Evolutionary conservation across 345 rosid genomes (phyloP).

Genomic region (Pistacia atlantica): DNA sequence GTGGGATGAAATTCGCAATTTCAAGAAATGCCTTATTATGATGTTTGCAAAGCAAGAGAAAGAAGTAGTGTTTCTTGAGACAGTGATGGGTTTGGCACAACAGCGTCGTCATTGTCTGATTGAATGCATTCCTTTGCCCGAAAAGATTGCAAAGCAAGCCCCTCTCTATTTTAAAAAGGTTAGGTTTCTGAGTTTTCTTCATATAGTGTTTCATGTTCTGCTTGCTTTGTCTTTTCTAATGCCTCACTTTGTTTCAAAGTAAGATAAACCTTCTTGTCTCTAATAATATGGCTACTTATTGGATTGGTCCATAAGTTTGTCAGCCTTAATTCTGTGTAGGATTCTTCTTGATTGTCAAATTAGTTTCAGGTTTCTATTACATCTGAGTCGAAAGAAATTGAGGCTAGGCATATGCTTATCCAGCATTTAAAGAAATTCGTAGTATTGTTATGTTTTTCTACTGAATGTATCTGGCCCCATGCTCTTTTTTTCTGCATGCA

Average conservation of each 20-base stretch:
- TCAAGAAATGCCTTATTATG: slow-evolving; percentile 90
- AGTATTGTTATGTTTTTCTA: not conserved
- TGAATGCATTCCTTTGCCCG: slow-evolving; percentile 83
- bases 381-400: not conserved
- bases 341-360: not conserved
- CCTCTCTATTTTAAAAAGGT: slow-evolving; percentile 90
- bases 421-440: not conserved
- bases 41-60: slow-evolving; percentile 88
- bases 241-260: not conserved
- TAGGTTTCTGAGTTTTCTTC: slow-evolving; percentile 4
- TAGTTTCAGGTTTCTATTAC: not conserved
- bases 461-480: not conserved
- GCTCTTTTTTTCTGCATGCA: not conserved
- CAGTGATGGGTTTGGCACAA: slow-evolving; percentile 79
- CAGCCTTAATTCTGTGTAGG: not conserved
- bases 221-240: slow-evolving; percentile 2
- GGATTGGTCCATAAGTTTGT: not conserved
- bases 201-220: slow-evolving; percentile 8
- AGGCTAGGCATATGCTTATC: not conserved
- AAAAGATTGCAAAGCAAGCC: slow-evolving; percentile 69
- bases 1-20: slow-evolving; percentile 91
- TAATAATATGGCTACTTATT: not conserved
- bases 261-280: not conserved
- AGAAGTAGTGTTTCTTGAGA: slow-evolving; percentile 81
- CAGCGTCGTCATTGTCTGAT: slow-evolving; percentile 87